phyloP scores from a whole-genome alignment of 306 rosid species.

The Trifolium repens region DNA sequence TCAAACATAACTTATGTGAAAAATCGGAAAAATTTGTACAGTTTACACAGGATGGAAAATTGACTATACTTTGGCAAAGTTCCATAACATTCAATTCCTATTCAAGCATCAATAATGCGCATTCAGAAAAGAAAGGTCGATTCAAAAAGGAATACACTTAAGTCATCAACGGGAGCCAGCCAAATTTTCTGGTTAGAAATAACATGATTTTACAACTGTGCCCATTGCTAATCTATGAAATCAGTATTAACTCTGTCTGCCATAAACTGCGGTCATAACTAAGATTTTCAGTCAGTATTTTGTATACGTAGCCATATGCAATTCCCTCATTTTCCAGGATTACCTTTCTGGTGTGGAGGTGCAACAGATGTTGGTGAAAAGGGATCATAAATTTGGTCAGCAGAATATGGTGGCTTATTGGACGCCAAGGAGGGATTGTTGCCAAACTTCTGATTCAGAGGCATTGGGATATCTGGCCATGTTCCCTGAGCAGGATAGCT shows the following conservation, averaged over 20 bases:
- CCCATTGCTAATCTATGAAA: conserved; percentile 31
- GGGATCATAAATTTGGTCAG: conserved; percentile 94
- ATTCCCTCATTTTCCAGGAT: conserved; percentile 48
- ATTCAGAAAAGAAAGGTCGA: conserved; percentile 9
- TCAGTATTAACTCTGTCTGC: conserved; percentile 1
- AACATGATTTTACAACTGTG: conserved; percentile 23
- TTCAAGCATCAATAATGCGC: conserved; percentile 22
- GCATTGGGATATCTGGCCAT: conserved; percentile 50
- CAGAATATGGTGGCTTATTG: conserved; percentile 53
- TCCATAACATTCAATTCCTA: conserved; percentile 11
- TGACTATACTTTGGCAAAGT: conserved; percentile 17
- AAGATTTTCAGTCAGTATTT: conserved; percentile 18
- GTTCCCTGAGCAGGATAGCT: conserved; percentile 49
- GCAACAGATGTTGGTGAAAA: conserved; percentile 79
- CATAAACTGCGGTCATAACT: conserved; percentile 17
- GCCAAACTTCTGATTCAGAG: conserved; percentile 55
- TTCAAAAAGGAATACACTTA: conserved; percentile 19
- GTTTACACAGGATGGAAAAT: conserved; percentile 10
- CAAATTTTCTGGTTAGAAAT: background rate
- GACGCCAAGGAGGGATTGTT: conserved; percentile 52
- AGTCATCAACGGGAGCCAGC: conserved; percentile 15
- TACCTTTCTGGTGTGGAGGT: conserved; percentile 52
- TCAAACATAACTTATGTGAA: background rate
- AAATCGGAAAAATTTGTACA: background rate
- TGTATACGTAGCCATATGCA: conserved; percentile 18